Percentiles rank a stretch among this genome's conserved stretches.
phyloP scores from a whole-genome alignment of 2,329 filamentous ascomycete genomes.

The Cladophialophora immunda region DNA sequence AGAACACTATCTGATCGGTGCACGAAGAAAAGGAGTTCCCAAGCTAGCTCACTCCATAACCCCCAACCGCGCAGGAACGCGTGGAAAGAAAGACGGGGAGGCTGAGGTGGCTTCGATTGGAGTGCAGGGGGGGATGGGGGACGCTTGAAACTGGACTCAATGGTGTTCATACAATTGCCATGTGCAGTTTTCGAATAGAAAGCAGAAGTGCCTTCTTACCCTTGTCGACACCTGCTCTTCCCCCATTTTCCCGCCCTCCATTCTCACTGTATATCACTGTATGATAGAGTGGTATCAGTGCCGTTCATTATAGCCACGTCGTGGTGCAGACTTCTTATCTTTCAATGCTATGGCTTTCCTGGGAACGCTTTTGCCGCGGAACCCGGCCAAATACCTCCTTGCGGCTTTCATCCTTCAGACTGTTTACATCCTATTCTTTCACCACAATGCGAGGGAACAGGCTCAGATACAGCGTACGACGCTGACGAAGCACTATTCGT shows the following conservation, averaged over 20 bases:
- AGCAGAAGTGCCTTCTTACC: background rate
- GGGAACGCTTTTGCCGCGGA: background rate
- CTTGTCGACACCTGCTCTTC: background rate
- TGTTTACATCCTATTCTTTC: background rate
- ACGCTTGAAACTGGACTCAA: background rate
- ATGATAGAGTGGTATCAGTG: background rate
- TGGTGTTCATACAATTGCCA: background rate
- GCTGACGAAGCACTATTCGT: background rate
- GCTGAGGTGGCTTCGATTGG: background rate
- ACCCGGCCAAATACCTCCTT: background rate
- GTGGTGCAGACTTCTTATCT: background rate
- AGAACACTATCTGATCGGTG: background rate
- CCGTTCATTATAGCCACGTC: background rate
- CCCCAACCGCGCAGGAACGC: background rate
- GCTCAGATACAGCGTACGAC: background rate
- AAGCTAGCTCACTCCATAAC: background rate
- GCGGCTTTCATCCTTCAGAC: background rate
- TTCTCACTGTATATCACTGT: background rate
- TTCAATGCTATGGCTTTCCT: background rate
- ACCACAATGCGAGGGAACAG: background rate
- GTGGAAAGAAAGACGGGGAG: background rate
- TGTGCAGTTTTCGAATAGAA: background rate
- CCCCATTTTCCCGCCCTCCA: background rate
- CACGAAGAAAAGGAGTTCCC: background rate
- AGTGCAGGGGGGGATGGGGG: background rate